These are phyloP conservation scores for Barnettozyma siamensis DNA, from an alignment of 805 yeast genomes.

Conservation along the genomic window DNA sequence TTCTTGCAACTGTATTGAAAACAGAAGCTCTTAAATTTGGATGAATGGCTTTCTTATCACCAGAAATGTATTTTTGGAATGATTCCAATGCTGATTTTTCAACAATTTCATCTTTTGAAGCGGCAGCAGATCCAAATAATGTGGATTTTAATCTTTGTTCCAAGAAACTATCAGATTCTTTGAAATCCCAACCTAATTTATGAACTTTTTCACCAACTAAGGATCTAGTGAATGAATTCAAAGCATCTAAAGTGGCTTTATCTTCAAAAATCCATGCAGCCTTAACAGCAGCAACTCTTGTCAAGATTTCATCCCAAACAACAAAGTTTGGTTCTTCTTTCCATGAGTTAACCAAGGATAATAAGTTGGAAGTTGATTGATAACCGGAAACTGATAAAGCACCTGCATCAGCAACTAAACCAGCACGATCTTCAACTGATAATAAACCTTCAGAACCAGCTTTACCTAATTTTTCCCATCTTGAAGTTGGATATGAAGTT, in stretches of 20 bases:
- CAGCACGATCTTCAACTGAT: slow-evolving; percentile 72
- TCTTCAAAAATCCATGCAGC: slow-evolving; percentile 53
- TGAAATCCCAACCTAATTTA: slow-evolving; percentile 61
- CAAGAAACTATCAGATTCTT: slow-evolving; percentile 48
- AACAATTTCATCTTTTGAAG: slow-evolving; percentile 42
- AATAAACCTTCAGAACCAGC: slow-evolving; percentile 52
- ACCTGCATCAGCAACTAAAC: slow-evolving; percentile 74
- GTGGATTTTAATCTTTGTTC: slow-evolving; percentile 62
- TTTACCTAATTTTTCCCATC: slow-evolving; percentile 64
- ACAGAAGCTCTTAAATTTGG: slow-evolving; percentile 68
- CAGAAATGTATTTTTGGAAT: slow-evolving; percentile 50
- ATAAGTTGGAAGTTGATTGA: slow-evolving; percentile 54
- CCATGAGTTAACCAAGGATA: slow-evolving; percentile 57
- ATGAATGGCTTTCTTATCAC: slow-evolving; percentile 64
- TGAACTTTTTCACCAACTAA: slow-evolving; percentile 50
- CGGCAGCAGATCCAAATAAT: slow-evolving; percentile 56
- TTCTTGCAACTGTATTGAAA: slow-evolving; percentile 58
- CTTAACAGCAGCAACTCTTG: slow-evolving; percentile 42
- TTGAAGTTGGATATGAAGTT: slow-evolving; percentile 61
- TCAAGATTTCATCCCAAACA: slow-evolving; percentile 60
- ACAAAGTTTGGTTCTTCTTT: slow-evolving; percentile 53
- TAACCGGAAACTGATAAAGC: slow-evolving; percentile 68
- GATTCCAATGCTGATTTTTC: slow-evolving; percentile 40
- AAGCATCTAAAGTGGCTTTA: slow-evolving; percentile 38
- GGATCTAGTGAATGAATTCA: slow-evolving; percentile 47